phyloP scores from a whole-genome alignment of 192 early-diverging fungal species.

The Linderina pennispora region DNA sequence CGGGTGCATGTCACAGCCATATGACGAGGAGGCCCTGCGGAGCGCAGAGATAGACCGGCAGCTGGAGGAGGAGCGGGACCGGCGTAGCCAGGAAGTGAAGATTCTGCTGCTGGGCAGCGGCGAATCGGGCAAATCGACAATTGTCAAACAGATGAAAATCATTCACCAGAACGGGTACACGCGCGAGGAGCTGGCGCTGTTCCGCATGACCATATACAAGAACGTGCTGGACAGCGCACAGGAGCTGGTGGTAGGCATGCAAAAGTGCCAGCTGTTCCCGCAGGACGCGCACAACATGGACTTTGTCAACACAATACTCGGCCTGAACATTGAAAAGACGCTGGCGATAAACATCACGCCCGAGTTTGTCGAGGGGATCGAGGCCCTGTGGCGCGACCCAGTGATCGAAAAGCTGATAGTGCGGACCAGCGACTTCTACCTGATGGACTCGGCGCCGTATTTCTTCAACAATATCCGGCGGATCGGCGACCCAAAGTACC shows the following conservation, averaged over 20 bases:
- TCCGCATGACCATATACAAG: conserved; percentile 76
- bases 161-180: conserved; percentile 91
- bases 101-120: conserved; percentile 67
- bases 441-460: conserved; percentile 91
- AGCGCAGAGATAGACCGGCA: conserved; percentile 53
- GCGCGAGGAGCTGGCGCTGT: conserved; percentile 66
- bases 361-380: conserved; percentile 65
- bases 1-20: conserved; percentile 49
- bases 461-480: conserved; percentile 89
- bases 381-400: conserved; percentile 68
- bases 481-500: conserved; percentile 74
- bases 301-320: conserved; percentile 31
- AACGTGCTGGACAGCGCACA: conserved; percentile 83
- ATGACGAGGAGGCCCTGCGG: conserved; percentile 40
- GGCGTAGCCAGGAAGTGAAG: conserved; percentile 49
- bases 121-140: conserved; percentile 94
- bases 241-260: conserved; percentile 65
- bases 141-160: conserved; percentile 97
- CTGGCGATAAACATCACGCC: conserved; percentile 54
- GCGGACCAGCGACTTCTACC: conserved; percentile 75
- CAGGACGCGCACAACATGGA: conserved; percentile 47
- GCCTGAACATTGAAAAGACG: conserved; percentile 48
- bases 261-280: conserved; percentile 54
- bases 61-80: conserved; percentile 49
- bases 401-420: conserved; percentile 58